Evolutionary conservation across 331 rosid genomes (phyloP).

Genomic region (Erythrophleum ivorense): DNA sequence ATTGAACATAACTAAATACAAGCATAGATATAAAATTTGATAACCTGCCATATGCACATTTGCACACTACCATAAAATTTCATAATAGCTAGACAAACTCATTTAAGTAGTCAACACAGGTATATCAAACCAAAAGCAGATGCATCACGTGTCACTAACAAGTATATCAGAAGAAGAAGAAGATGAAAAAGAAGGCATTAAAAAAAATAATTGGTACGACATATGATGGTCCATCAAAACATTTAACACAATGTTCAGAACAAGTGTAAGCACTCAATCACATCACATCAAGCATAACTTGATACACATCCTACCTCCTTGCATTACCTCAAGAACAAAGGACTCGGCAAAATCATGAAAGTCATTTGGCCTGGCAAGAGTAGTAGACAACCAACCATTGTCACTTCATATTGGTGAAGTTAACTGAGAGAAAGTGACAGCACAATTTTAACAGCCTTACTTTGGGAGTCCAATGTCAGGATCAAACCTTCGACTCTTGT

Average conservation of each 20-base stretch:
- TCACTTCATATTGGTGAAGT: slow-evolving; percentile 32
- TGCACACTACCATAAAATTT: slow-evolving; percentile 6
- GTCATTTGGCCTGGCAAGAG: slow-evolving; percentile 93
- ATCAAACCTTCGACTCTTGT: slow-evolving; percentile 86
- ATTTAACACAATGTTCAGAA: background rate
- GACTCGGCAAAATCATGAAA: slow-evolving; percentile 93
- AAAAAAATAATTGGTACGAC: background rate
- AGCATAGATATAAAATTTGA: background rate
- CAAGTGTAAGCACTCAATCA: slow-evolving; percentile 29
- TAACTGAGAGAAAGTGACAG: slow-evolving; percentile 35
- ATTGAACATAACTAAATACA: background rate
- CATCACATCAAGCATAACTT: slow-evolving; percentile 47
- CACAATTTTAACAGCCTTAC: slow-evolving; percentile 52
- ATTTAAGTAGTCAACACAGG: background rate
- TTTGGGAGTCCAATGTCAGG: slow-evolving; percentile 95
- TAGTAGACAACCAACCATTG: slow-evolving; percentile 40
- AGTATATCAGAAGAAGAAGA: background rate
- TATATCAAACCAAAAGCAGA: background rate
- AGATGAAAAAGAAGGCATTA: background rate
- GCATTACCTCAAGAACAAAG: slow-evolving; percentile 99
- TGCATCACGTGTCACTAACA: slow-evolving; percentile 20
- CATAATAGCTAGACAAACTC: slow-evolving; percentile 4
- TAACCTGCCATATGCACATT: background rate
- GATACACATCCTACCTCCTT: slow-evolving; percentile 90
- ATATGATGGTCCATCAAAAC: background rate